Evolutionary conservation across 805 yeast species (phyloP).

Genomic region (Cyberlindnera subsufficiens): DNA sequence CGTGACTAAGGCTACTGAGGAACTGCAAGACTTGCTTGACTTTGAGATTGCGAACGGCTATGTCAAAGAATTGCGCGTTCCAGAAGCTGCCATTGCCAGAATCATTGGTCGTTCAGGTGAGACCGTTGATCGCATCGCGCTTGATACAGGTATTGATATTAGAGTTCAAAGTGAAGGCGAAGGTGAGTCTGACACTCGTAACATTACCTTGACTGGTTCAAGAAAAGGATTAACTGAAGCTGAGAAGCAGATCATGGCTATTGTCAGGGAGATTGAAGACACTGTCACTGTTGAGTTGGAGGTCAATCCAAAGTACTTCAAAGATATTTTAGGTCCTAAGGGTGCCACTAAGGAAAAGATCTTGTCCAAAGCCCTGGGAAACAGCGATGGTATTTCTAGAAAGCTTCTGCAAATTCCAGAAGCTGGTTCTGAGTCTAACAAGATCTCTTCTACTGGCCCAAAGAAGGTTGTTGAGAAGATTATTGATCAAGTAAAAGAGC

Average conservation of each 20-base stretch:
- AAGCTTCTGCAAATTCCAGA: slow-evolving; percentile 66
- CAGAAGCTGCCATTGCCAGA: slow-evolving; percentile 69
- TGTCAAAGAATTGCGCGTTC: slow-evolving; percentile 57
- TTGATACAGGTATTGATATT: slow-evolving; percentile 43
- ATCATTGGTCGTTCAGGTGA: slow-evolving; percentile 91
- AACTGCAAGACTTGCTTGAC: slow-evolving; percentile 73
- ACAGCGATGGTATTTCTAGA: slow-evolving; percentile 43
- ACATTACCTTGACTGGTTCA: slow-evolving; percentile 73
- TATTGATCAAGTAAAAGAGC: slow-evolving; percentile 50
- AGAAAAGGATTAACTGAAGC: slow-evolving; percentile 72
- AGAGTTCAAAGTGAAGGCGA: slow-evolving; percentile 38
- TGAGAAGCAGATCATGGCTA: slow-evolving; percentile 48
- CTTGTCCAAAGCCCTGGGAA: slow-evolving; percentile 72
- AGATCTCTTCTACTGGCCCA: slow-evolving; percentile 69
- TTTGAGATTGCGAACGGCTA: slow-evolving; percentile 86
- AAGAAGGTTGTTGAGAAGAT: slow-evolving; percentile 65
- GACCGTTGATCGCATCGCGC: slow-evolving; percentile 72
- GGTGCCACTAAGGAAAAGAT: slow-evolving; percentile 65
- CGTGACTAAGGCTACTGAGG: slow-evolving; percentile 77
- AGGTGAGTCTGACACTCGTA: slow-evolving; percentile 42
- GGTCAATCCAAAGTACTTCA: slow-evolving; percentile 17
- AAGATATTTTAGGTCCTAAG: slow-evolving; percentile 13
- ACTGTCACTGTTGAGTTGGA: slow-evolving; percentile 14
- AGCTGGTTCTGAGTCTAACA: slow-evolving; percentile 49
- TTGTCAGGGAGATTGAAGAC: slow-evolving; percentile 54